phyloP scores from a whole-genome alignment of 2,329 filamentous ascomycete genomes.

The Phialophora chinensis region DNA sequence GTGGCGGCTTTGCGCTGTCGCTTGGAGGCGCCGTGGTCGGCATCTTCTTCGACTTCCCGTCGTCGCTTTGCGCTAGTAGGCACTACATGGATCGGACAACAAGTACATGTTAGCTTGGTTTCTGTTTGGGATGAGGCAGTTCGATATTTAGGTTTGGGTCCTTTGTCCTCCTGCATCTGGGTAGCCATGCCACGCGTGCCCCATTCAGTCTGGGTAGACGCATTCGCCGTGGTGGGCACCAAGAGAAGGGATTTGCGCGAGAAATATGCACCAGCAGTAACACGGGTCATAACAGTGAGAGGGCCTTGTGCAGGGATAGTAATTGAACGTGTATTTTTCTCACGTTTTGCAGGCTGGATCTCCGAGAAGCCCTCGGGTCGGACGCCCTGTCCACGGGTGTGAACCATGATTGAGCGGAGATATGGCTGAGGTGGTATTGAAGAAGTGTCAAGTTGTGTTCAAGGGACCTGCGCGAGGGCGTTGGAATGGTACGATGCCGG shows the following conservation, averaged over 20 bases:
- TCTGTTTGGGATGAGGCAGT: conserved; percentile 29
- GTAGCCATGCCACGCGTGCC: neutral
- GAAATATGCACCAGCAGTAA: neutral
- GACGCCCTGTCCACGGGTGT: conserved; percentile 33
- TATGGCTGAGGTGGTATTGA: neutral
- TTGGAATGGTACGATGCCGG: neutral
- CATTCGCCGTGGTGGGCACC: neutral
- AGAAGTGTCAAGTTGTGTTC: neutral
- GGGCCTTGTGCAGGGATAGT: neutral
- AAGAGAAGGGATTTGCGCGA: neutral
- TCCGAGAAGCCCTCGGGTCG: conserved; percentile 33
- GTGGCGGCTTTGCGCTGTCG: conserved; percentile 25
- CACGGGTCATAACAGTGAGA: neutral
- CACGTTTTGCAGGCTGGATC: conserved; percentile 32
- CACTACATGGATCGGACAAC: conserved; percentile 22
- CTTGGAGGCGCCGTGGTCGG: conserved; percentile 23
- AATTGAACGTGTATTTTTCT: conserved; percentile 22
- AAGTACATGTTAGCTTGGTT: conserved; percentile 25
- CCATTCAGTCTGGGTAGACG: neutral
- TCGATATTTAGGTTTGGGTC: neutral
- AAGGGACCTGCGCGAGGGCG: neutral
- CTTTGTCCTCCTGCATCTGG: neutral
- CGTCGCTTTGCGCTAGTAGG: conserved; percentile 27
- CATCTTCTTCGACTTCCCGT: conserved; percentile 23
- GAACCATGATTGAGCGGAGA: conserved; percentile 23